Percentiles rank a stretch among this genome's conserved stretches.
Evolutionary conservation across 768 basidiomycete species (phyloP).

Genomic region (Lanmaoa rubissima): DNA sequence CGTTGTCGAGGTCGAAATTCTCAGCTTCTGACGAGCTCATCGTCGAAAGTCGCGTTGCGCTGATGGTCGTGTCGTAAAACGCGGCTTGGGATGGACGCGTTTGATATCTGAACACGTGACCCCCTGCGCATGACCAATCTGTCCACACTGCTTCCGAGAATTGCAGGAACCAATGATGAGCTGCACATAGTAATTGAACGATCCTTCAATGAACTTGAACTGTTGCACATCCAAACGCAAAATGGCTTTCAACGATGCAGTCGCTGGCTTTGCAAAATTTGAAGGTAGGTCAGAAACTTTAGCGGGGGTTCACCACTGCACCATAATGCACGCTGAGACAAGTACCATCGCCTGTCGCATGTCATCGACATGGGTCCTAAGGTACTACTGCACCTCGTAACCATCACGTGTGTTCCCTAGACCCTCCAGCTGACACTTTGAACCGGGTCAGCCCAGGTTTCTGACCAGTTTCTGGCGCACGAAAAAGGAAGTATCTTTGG

Average conservation of each 20-base stretch:
- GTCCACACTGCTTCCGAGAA: no score
- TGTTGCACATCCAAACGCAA: not conserved
- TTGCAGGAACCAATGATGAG: no score
- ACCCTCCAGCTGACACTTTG: no score
- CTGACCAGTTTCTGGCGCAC: no score
- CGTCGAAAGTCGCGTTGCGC: conserved; percentile 17
- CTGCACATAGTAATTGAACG: no score
- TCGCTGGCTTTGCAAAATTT: not conserved
- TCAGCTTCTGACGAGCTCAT: conserved; percentile 81
- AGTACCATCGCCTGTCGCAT: not conserved
- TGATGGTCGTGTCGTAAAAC: not conserved
- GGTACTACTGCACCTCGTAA: not conserved
- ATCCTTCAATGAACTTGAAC: no score
- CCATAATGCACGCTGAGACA: no score
- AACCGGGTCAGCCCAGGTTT: no score
- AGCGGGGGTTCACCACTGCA: not conserved
- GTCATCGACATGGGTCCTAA: not conserved
- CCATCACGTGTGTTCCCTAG: not conserved
- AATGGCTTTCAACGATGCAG: no score
- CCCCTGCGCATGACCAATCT: no score
- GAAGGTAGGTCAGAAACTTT: not conserved
- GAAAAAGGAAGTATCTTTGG: no score
- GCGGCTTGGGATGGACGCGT: conserved; percentile 13
- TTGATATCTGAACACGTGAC: conserved; percentile 15
- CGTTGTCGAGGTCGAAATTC: conserved; percentile 57